Evolutionary conservation across 495 filamentous ascomycete genomes (phyloP).

Genomic region (Durotheca rogersii): DNA sequence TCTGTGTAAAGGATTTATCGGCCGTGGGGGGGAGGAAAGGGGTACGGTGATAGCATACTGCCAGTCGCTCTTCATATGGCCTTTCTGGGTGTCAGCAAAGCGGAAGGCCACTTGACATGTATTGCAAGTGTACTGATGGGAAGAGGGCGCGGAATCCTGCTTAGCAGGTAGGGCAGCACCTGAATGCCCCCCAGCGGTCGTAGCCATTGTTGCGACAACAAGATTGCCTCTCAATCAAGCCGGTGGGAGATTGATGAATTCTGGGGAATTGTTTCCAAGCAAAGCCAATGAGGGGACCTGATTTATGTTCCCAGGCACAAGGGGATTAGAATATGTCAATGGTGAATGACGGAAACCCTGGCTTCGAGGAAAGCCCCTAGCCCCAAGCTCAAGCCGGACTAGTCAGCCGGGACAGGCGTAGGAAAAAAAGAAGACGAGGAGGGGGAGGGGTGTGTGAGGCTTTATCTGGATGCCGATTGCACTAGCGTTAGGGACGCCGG

Average conservation of each 20-base stretch:
- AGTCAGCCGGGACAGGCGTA: background rate
- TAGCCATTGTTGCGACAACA: conserved; percentile 59
- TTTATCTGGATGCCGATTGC: conserved; percentile 20
- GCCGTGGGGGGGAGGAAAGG: background rate
- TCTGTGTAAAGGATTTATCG: conserved; percentile 1
- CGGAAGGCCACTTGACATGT: conserved; percentile 96
- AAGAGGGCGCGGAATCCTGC: conserved; percentile 44
- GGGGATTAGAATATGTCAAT: conserved; percentile 9
- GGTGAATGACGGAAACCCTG: conserved; percentile 2
- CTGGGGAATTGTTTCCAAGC: background rate
- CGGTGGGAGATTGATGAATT: background rate
- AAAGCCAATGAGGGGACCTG: background rate
- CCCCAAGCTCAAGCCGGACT: background rate
- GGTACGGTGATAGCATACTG: conserved; percentile 68
- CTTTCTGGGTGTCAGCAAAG: conserved; percentile 86
- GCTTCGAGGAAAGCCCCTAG: conserved; percentile 2
- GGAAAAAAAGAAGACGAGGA: background rate
- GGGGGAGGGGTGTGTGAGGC: conserved; percentile 28
- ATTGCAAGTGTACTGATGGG: conserved; percentile 95
- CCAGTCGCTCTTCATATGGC: conserved; percentile 97
- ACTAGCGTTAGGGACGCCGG: conserved; percentile 7
- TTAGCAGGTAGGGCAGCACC: conserved; percentile 31
- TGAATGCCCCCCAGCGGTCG: conserved; percentile 46
- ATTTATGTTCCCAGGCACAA: background rate
- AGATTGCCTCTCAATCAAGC: no score